Conservation (phyloP, 768 basidiomycete species). For the Crucibulum laeve region DNA sequence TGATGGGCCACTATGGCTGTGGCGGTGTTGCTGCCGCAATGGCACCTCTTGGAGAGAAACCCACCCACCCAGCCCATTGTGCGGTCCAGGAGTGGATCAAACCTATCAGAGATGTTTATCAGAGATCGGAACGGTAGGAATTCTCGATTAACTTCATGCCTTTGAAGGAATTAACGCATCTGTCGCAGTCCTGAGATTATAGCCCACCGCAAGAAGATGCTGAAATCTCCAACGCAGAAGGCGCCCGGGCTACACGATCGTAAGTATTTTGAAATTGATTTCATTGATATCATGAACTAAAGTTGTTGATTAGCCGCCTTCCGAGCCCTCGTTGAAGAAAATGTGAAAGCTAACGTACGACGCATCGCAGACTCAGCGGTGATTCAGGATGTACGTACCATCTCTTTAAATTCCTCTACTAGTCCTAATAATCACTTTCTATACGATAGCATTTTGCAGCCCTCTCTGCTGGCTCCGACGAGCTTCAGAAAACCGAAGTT, state of each 20-base stretch:
- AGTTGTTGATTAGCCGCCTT: constrained; percentile 10
- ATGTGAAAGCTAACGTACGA: constrained; percentile 12
- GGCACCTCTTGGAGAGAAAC: constrained; percentile 5
- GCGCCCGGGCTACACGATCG: constrained; percentile 13
- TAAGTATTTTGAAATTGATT: constrained; percentile 6
- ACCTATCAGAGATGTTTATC: constrained; percentile 17
- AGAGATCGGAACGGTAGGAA: constrained; percentile 13
- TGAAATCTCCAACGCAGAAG: constrained; percentile 9
- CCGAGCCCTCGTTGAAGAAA: constrained; percentile 16
- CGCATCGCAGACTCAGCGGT: constrained; percentile 6
- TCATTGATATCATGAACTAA: background rate
- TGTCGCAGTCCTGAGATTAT: constrained; percentile 13
- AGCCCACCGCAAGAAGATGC: constrained; percentile 12
- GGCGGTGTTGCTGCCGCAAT: constrained; percentile 17
- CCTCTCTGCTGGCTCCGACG: no score
- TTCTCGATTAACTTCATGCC: background rate
- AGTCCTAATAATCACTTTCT: no score
- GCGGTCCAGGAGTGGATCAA: constrained; percentile 18
- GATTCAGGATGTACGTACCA: background rate
- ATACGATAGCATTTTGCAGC: no score
- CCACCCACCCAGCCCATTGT: constrained; percentile 5
- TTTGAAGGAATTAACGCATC: background rate
- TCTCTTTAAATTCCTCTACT: no score
- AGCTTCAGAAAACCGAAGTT: no score
- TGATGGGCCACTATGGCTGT: constrained; percentile 21